Evolutionary conservation across 1,139 yeast genomes (phyloP), one percentile per base, ranked within the genome.

Genomic region (Pichia sp.): DNA sequence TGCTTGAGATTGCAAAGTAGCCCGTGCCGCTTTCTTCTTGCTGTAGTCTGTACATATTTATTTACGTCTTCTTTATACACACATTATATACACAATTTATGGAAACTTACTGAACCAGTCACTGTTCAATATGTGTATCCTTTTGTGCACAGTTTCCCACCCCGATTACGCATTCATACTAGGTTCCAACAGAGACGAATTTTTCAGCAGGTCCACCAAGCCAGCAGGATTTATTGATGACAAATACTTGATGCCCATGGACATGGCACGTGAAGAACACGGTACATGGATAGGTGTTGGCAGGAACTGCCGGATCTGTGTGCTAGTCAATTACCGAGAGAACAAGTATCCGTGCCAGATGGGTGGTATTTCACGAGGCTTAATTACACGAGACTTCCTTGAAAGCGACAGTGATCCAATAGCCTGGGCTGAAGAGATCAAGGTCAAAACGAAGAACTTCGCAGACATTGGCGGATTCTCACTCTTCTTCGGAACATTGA

Each of bases 251-350:
- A 77, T 87, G 6, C 98, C 98, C 0, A 68, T 75, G 33, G 99
- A 93, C 64, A 63, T 85, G 56, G 90, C 84, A 1, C 69, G 93
- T 44, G 67, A 71, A 1, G 91, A 82, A 53, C 89, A 81, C 57
- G 98, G 99, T 0, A 87, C 97, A 0, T 93, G 99, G 99, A 79
- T 89, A 3, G 97, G 96, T 0, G 76, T 85, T 2, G 76, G 81
- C 40, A 70, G 70, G 30, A 64, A 61, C 3, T 94, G 94, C 0
- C 75, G 78, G 49, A 53, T 91, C 2, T 87, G 96, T 0, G 85
- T 85, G 2, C 71, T 93, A 38, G 81, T 93, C 19, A 93, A 93
- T 62, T 83, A 78, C 59, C 70, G 88, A 60, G 83, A 78, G 60
- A 12, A 56, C 28, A 19, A 52, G 42, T 67, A 63, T 40, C 57